A percentile compares a stretch with the other conserved stretches of the same genome.
These are phyloP conservation scores for Chamaecyparis obtusa DNA, from an alignment of 75 land plant genomes.

Conservation along the genomic window DNA sequence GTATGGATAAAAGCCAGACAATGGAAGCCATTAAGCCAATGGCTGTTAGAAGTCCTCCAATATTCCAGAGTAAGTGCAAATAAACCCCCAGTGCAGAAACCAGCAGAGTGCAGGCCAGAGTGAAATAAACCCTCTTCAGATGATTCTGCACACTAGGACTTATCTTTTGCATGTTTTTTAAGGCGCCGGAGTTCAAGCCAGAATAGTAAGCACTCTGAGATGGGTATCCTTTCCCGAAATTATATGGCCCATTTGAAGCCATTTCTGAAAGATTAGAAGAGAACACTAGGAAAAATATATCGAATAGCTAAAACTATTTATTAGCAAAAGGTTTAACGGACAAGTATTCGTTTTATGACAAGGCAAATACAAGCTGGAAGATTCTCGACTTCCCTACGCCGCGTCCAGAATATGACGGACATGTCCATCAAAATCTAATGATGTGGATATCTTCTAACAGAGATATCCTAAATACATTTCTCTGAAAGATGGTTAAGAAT, in stretches of 20 bases:
- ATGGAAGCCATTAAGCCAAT: slow-evolving; percentile 43
- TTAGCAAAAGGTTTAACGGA: background rate
- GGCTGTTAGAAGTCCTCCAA: slow-evolving; percentile 68
- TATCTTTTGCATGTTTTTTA: slow-evolving; percentile 61
- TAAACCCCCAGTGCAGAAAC: slow-evolving; percentile 75
- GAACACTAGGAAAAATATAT: too few relatives aligned
- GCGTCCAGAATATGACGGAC: background rate
- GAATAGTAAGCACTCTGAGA: background rate
- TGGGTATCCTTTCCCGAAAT: background rate
- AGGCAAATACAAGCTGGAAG: background rate
- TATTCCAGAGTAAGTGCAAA: slow-evolving; percentile 54
- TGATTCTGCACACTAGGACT: slow-evolving; percentile 63
- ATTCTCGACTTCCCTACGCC: background rate
- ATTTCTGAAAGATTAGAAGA: background rate
- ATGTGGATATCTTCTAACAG: too few relatives aligned
- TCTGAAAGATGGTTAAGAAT: too few relatives aligned
- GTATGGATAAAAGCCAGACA: slow-evolving; percentile 33
- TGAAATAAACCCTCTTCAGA: slow-evolving; percentile 70
- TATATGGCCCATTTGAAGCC: background rate
- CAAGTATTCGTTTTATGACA: background rate
- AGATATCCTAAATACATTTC: background rate
- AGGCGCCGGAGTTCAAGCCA: slow-evolving; percentile 35
- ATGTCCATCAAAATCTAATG: too few relatives aligned
- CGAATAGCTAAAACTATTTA: too few relatives aligned
- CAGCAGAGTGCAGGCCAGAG: slow-evolving; percentile 55